phyloP scores from a whole-genome alignment of 768 basidiomycete genomes.

The Russula ochroleuca region DNA sequence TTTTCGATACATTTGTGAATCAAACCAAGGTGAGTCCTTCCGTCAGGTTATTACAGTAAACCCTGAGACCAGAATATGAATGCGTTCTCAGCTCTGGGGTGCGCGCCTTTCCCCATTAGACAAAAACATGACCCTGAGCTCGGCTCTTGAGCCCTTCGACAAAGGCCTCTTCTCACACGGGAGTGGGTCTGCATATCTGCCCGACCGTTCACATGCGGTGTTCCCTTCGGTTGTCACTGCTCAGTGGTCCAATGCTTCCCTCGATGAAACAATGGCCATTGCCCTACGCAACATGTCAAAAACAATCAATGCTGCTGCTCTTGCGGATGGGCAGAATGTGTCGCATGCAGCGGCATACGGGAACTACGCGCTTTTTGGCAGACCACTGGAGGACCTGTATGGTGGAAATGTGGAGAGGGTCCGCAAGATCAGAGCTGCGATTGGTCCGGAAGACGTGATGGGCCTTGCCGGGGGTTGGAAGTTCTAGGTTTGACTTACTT shows the following conservation, averaged over 20 bases:
- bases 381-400: not conserved
- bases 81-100: too few species aligned
- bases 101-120: too few species aligned
- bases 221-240: not conserved
- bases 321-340: constrained; percentile 27
- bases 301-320: not conserved
- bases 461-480: constrained; percentile 30
- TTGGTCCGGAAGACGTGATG: constrained; percentile 30
- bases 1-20: too few species aligned
- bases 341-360: not conserved
- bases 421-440: not conserved
- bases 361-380: constrained; percentile 2
- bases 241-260: constrained; percentile 23
- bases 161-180: too few species aligned
- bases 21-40: too few species aligned
- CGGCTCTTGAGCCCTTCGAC: too few species aligned
- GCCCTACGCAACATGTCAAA: constrained; percentile 33
- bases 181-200: constrained; percentile 15
- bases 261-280: constrained; percentile 41
- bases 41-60: too few species aligned
- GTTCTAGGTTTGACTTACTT: not conserved
- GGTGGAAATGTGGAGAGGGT: not conserved
- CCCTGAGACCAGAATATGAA: too few species aligned
- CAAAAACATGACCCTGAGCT: too few species aligned
- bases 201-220: not conserved